phyloP scores from a whole-genome alignment of 2,329 filamentous ascomycete genomes.

The Aureobasidium pullulans region DNA sequence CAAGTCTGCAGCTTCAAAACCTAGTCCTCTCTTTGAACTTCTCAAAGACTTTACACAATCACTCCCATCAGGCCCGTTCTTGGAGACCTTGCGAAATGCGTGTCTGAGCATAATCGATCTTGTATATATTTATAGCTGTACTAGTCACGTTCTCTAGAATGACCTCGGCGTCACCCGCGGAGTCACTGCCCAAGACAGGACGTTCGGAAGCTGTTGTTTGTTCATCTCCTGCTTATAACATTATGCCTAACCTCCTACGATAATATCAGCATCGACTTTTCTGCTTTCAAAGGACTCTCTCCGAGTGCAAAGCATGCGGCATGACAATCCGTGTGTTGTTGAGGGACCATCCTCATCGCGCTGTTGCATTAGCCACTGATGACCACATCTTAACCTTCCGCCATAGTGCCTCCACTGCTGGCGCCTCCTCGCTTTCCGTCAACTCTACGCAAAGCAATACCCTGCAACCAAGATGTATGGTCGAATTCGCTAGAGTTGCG shows the following conservation, averaged over 20 bases:
- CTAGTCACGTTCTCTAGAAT: not conserved
- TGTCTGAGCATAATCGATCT: not conserved
- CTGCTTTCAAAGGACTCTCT: not conserved
- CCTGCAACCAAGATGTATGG: slow-evolving; percentile 62
- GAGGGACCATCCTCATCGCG: slow-evolving; percentile 77
- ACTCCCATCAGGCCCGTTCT: not conserved
- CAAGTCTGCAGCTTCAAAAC: too few species aligned
- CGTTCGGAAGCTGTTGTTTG: not conserved
- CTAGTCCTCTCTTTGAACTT: too few species aligned
- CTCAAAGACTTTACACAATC: too few species aligned
- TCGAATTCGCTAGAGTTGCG: slow-evolving; percentile 67
- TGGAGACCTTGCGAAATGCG: not conserved
- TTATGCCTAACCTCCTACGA: not conserved
- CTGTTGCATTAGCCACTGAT: slow-evolving; percentile 75
- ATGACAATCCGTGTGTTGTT: slow-evolving; percentile 72
- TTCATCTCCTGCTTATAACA: not conserved
- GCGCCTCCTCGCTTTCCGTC: slow-evolving; percentile 36
- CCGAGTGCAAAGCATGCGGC: slow-evolving; percentile 14
- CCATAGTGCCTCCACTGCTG: slow-evolving; percentile 61
- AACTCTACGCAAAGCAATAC: slow-evolving; percentile 29
- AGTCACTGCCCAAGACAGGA: not conserved
- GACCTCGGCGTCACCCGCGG: not conserved
- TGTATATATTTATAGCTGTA: not conserved
- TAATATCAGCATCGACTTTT: not conserved
- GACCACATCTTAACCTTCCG: slow-evolving; percentile 79